A percentile compares a stretch with the other conserved stretches of the same genome.
phyloP scores from a whole-genome alignment of 371 early-diverging fungal genomes.

The Rhizopus sp. region DNA sequence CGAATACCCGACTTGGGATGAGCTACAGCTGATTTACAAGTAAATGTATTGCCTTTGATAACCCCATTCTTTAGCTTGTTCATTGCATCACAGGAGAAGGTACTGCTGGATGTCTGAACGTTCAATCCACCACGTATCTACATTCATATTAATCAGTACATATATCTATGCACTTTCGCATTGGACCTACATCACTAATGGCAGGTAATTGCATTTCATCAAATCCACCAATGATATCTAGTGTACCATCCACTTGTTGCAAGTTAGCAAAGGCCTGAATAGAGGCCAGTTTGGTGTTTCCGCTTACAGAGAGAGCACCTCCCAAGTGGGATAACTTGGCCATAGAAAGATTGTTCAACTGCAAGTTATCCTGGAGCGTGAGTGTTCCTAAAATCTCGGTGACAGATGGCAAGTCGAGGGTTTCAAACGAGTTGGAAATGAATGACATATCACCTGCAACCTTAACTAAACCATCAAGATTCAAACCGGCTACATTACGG shows the following conservation, averaged over 20 bases:
- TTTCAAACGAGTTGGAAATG: constrained; percentile 44
- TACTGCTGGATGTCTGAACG: constrained; percentile 40
- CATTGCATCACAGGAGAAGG: constrained; percentile 37
- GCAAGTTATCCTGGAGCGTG: constrained; percentile 48
- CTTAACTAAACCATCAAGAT: constrained; percentile 29
- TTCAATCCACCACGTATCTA: constrained; percentile 48
- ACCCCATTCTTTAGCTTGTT: constrained; percentile 33
- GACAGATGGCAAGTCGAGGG: constrained; percentile 37
- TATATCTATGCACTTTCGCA: not conserved
- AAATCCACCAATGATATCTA: constrained; percentile 57
- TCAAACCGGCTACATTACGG: constrained; percentile 39
- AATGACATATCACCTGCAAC: constrained; percentile 51
- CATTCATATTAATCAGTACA: not conserved
- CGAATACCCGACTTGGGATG: constrained; percentile 30
- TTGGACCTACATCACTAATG: constrained; percentile 36
- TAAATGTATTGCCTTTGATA: constrained; percentile 41
- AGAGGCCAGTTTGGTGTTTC: constrained; percentile 40
- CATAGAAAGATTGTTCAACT: constrained; percentile 45
- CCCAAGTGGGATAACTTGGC: constrained; percentile 47
- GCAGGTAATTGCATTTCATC: constrained; percentile 44
- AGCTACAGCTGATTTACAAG: constrained; percentile 31
- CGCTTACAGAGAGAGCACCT: constrained; percentile 54
- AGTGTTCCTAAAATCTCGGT: constrained; percentile 48
- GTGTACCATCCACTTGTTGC: constrained; percentile 51
- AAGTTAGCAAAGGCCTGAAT: constrained; percentile 50